Conservation (phyloP, 305 asterid species). For the Euphrasia arctica region DNA sequence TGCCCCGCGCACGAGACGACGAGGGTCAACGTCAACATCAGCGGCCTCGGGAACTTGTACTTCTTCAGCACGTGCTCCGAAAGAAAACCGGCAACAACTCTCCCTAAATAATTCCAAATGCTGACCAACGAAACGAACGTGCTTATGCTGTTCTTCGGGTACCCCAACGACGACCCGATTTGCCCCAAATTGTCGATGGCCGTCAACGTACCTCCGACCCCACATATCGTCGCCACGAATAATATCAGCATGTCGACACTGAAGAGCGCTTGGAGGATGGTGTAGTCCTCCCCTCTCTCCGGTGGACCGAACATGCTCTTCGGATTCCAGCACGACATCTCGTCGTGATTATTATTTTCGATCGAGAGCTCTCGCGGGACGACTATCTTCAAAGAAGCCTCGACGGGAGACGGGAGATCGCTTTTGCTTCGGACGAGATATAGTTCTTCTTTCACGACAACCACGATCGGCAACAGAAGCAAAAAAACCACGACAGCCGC, state of each 20-base stretch:
- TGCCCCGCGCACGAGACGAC: constrained; percentile 59
- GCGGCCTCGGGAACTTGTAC: constrained; percentile 62
- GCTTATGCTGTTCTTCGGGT: constrained; percentile 53
- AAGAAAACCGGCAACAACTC: constrained; percentile 63
- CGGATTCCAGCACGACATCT: constrained; percentile 60
- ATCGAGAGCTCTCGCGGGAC: neutral
- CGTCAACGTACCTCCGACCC: constrained; percentile 78
- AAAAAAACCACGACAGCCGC: constrained; percentile 39
- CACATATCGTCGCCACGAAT: constrained; percentile 63
- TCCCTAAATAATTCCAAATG: constrained; percentile 76
- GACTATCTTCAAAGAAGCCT: constrained; percentile 26
- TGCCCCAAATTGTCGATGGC: constrained; percentile 81
- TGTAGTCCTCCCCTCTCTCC: constrained; percentile 62
- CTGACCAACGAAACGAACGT: constrained; percentile 81
- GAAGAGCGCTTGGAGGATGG: constrained; percentile 80
- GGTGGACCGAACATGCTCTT: constrained; percentile 59
- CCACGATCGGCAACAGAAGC: constrained; percentile 44
- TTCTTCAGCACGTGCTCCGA: constrained; percentile 57
- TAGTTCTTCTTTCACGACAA: constrained; percentile 54
- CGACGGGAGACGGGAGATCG: constrained; percentile 11
- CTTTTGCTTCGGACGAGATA: constrained; percentile 30
- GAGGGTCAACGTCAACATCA: constrained; percentile 50
- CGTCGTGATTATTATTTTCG: constrained; percentile 6
- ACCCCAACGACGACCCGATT: constrained; percentile 61
- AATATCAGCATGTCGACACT: constrained; percentile 65